phyloP scores from a whole-genome alignment of 768 basidiomycete genomes.

The Neoboletus subvelutipes region DNA sequence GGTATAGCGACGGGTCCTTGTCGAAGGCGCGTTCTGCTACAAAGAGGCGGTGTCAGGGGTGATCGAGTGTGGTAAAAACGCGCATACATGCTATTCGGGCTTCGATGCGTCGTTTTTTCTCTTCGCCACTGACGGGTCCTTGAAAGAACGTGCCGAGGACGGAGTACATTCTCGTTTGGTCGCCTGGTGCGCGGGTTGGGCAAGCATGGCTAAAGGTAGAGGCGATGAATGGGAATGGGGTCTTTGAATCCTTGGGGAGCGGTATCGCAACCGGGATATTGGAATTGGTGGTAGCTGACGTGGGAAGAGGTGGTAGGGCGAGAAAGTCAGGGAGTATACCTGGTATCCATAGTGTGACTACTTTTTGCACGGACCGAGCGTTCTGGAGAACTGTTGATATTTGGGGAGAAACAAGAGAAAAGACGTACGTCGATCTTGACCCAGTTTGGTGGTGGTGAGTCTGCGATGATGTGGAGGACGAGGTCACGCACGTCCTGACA shows the following conservation, averaged over 20 bases:
- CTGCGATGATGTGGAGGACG: constrained; percentile 75
- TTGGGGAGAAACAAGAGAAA: not conserved
- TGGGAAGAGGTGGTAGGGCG: constrained; percentile 67
- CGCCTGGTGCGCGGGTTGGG: constrained; percentile 91
- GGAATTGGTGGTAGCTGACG: constrained; percentile 59
- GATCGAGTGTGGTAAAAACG: not conserved
- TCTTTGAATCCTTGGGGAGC: constrained; percentile 31
- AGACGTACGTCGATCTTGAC: constrained; percentile 71
- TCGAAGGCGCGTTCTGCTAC: constrained; percentile 62
- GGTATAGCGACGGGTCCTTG: constrained; percentile 65
- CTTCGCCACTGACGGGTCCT: constrained; percentile 73
- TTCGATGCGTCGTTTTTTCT: constrained; percentile 66
- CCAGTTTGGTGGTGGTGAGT: constrained; percentile 86
- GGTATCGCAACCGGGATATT: constrained; percentile 55
- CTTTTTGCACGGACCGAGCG: constrained; percentile 66
- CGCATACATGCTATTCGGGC: constrained; percentile 40
- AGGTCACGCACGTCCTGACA: constrained; percentile 85
- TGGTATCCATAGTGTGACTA: constrained; percentile 81
- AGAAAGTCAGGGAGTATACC: constrained; percentile 79
- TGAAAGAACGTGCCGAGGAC: constrained; percentile 83
- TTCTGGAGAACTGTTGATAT: constrained; percentile 49
- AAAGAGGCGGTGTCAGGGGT: constrained; percentile 9
- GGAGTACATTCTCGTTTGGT: constrained; percentile 80
- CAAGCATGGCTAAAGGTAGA: constrained; percentile 90
- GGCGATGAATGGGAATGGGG: constrained; percentile 62